Percentiles rank a stretch among this genome's conserved stretches.
These are phyloP conservation scores for Multifurca ochricompacta DNA, from an alignment of 768 basidiomycete genomes.

Conservation along the genomic window DNA sequence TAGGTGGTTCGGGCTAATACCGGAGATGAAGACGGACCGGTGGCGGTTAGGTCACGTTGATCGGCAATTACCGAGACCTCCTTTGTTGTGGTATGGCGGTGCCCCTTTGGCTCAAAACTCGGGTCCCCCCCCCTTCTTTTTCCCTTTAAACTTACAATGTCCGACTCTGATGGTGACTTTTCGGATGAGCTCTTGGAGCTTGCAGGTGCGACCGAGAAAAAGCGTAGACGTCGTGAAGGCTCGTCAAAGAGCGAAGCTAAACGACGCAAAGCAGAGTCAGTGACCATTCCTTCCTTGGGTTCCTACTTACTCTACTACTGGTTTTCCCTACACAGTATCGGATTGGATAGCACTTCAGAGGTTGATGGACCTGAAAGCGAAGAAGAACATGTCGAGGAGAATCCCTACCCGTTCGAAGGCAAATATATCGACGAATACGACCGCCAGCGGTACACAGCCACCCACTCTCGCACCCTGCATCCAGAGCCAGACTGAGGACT, in stretches of 20 bases:
- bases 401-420: conserved; percentile 86
- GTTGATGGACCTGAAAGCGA: conserved; percentile 59
- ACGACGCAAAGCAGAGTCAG: conserved; percentile 70
- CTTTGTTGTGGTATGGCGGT: no score
- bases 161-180: conserved; percentile 44
- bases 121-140: no score
- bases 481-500: conserved; percentile 12
- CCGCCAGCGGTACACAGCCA: conserved; percentile 52
- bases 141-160: conserved; percentile 29
- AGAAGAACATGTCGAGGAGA: conserved; percentile 42
- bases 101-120: no score
- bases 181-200: conserved; percentile 76
- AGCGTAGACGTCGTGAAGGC: conserved; percentile 51
- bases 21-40: no score
- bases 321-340: not conserved
- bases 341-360: conserved; percentile 33
- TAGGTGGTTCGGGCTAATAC: no score
- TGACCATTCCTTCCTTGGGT: conserved; percentile 5
- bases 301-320: not conserved
- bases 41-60: no score
- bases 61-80: conserved; percentile 1
- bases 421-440: conserved; percentile 85
- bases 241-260: conserved; percentile 42
- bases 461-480: conserved; percentile 17
- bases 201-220: conserved; percentile 60